Evolutionary conservation across 164 flowering plant genomes (phyloP).

Genomic region (Litsea cubeba): DNA sequence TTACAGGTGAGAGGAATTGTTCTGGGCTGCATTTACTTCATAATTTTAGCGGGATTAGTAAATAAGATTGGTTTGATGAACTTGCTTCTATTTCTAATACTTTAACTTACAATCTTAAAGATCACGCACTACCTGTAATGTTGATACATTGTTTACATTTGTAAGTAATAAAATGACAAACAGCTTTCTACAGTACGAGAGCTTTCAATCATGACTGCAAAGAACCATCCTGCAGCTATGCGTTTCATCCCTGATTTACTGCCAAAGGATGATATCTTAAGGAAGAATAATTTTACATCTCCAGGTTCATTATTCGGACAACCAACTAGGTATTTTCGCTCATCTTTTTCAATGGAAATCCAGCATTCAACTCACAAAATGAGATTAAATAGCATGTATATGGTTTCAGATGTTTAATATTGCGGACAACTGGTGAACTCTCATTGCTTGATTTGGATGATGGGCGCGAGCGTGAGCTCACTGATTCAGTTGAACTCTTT

Average conservation of each 20-base stretch:
- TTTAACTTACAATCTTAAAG: constrained; percentile 10
- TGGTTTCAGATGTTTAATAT: constrained; percentile 72
- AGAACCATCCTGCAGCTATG: constrained; percentile 97
- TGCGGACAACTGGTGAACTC: constrained; percentile 88
- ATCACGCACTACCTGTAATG: constrained; percentile 13
- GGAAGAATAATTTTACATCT: constrained; percentile 29
- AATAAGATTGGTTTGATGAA: neutral
- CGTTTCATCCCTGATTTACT: constrained; percentile 84
- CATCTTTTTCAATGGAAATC: constrained; percentile 6
- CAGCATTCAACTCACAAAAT: neutral
- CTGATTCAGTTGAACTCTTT: constrained; percentile 88
- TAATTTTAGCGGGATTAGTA: neutral
- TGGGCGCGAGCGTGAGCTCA: constrained; percentile 87
- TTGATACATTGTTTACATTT: constrained; percentile 37
- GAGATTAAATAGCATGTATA: constrained; percentile 15
- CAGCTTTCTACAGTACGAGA: constrained; percentile 99
- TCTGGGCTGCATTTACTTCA: constrained; percentile 3
- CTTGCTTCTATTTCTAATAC: constrained; percentile 6
- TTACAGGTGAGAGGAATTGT: constrained; percentile 59
- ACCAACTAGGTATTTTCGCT: constrained; percentile 58
- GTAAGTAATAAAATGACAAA: constrained; percentile 96
- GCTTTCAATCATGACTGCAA: constrained; percentile 97
- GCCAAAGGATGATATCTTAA: constrained; percentile 29
- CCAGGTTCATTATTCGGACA: constrained; percentile 39
- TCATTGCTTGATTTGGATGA: constrained; percentile 95